Evolutionary conservation across 371 early-diverging fungal genomes (phyloP).

Genomic region (Cokeromyces recurvatus): DNA sequence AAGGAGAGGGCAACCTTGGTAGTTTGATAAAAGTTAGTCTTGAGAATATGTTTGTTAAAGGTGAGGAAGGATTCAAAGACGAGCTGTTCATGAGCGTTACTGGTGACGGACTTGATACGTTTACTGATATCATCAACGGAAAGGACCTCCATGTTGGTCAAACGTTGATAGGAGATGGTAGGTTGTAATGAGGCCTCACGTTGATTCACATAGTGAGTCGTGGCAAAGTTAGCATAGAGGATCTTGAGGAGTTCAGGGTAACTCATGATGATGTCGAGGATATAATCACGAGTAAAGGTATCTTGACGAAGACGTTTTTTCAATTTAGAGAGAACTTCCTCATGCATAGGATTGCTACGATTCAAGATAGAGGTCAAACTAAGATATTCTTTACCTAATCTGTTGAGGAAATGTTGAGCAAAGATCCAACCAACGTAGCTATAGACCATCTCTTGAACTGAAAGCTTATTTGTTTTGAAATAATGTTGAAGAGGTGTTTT

Average conservation of each 20-base stretch:
- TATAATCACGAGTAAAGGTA: conserved; percentile 97
- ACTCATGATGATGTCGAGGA: conserved; percentile 92
- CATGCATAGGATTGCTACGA: conserved; percentile 72
- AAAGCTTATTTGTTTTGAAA: conserved; percentile 88
- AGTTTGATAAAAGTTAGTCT: conserved; percentile 99
- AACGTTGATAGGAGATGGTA: conserved; percentile 88
- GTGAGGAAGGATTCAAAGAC: conserved; percentile 93
- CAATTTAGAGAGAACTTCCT: conserved; percentile 91
- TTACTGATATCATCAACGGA: conserved; percentile 80
- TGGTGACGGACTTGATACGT: conserved; percentile 80
- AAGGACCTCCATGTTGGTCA: conserved; percentile 76
- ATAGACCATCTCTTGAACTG: conserved; percentile 94
- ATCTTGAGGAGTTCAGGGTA: conserved; percentile 91
- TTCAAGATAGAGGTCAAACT: conserved; percentile 82
- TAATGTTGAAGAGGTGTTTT: conserved; percentile 94
- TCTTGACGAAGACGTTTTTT: conserved; percentile 97
- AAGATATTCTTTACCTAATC: conserved; percentile 90
- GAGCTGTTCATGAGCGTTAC: conserved; percentile 92
- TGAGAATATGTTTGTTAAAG: conserved; percentile 96
- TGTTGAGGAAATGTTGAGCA: conserved; percentile 96
- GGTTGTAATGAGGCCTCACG: conserved; percentile 60
- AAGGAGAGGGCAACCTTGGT: conserved; percentile 98
- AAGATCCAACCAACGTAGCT: conserved; percentile 96
- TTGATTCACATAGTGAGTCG: conserved; percentile 85
- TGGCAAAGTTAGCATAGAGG: conserved; percentile 94